phyloP scores from a whole-genome alignment of 345 rosid genomes.

The Noccaea bulbosa region DNA sequence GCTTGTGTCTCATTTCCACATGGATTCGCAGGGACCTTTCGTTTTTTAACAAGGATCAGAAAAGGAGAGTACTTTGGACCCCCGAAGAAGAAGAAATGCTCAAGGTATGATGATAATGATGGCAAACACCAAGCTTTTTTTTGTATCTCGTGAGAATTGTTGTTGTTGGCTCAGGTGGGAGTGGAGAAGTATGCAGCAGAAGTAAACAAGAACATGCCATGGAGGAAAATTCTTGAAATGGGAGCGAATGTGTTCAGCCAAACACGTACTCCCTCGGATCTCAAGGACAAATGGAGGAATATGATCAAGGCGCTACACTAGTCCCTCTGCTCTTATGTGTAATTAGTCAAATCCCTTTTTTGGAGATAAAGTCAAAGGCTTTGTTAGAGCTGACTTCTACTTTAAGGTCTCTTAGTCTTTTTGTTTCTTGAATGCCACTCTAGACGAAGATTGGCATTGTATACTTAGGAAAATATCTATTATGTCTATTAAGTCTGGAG shows the following conservation, averaged over 20 bases:
- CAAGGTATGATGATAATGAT: conserved; percentile 21
- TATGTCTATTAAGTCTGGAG: no score
- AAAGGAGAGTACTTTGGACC: conserved; percentile 34
- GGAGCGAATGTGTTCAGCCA: conserved; percentile 59
- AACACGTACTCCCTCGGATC: conserved; percentile 64
- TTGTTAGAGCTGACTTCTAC: background rate
- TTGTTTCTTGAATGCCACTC: background rate
- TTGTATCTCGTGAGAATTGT: background rate
- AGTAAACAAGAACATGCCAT: conserved; percentile 65
- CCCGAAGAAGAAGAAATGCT: conserved; percentile 38
- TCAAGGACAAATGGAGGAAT: conserved; percentile 78
- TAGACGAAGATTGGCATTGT: no score
- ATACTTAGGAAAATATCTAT: no score
- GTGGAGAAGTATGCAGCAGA: conserved; percentile 49
- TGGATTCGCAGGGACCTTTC: conserved; percentile 23
- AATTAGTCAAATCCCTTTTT: background rate
- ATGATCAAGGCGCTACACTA: conserved; percentile 22
- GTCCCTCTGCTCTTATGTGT: background rate
- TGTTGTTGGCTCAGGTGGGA: conserved; percentile 53
- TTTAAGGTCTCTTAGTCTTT: background rate
- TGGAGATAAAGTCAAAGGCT: background rate
- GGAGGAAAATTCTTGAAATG: conserved; percentile 73
- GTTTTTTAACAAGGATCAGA: conserved; percentile 16
- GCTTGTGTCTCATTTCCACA: conserved; percentile 6
- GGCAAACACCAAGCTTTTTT: background rate